Evolutionary conservation across 1,284 basidiomycete genomes (phyloP), one percentile per base, ranked within the genome.

Genomic region (Xerocomus nothofagi): DNA sequence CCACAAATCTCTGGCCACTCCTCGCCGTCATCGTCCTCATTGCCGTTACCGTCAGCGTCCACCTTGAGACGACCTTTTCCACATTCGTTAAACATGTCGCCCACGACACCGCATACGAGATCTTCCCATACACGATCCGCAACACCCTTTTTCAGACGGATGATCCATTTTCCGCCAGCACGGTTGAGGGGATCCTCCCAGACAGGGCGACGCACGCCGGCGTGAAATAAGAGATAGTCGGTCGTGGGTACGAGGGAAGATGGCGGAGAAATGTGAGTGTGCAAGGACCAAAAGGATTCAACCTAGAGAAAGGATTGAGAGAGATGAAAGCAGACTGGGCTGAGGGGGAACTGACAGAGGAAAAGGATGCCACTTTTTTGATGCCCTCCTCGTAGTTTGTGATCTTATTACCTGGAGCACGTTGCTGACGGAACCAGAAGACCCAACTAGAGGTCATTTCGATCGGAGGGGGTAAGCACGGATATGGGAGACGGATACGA

Each of bases 141-240:
- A 39, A 91, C 75, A 34, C 90, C 89, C 63, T 92, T 92, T 63
- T 82, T 82, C 42, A 94, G 77, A 54, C 92, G 86, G 54, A 94
- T 82, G 55, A 91, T 91, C 91, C 91, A 94, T 71, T 93, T 93
- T n/a, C 91, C 91, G 24, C 91, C 91, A n/a, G 80, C 68, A 44
- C 86, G 72, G 68, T 94, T 94, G 48, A 91, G 74, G 2, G 90
- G 89, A 68, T 93, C 92, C 67, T 94, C 91, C 91, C 92, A 94
- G 8, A 93, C 87, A 1, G 92, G 91, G 49, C 91, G 78, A 27
- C 82, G 83, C 46, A 94, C 75, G 40, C 85, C 86, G 3, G 82
- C 75, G 63, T 92, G 91, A 72, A 94, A 94, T 53, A 94, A 78
- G 41, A 93, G 81, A 56, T 90, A 90, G 68, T 92, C 89, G 6